A percentile compares a stretch with the other conserved stretches of the same genome.
Evolutionary conservation across 257 asterid species (phyloP).

Genomic region (Solanum pimpinellifolium): DNA sequence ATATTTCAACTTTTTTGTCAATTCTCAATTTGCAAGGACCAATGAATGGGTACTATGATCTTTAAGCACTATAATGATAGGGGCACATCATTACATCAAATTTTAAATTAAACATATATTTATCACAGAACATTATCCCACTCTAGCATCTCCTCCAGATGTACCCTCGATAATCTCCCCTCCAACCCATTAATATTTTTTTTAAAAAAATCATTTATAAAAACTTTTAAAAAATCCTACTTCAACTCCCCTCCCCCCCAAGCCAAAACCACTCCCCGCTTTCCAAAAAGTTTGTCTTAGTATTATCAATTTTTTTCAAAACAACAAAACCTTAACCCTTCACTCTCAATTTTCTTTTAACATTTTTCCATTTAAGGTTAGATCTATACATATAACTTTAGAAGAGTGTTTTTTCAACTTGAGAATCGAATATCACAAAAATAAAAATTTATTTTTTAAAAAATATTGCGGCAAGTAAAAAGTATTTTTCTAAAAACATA

Average conservation of each 20-base stretch:
- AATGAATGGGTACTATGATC: not conserved
- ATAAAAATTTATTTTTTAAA: fast-evolving
- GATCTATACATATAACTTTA: not conserved
- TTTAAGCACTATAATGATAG: no score
- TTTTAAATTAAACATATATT: not conserved
- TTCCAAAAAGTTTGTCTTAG: not conserved
- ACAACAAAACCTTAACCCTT: not conserved
- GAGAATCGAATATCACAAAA: not conserved
- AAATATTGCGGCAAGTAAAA: not conserved
- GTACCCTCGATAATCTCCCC: not conserved
- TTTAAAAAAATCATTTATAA: no score
- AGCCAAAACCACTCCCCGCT: not conserved
- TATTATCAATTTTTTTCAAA: no score
- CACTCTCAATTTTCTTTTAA: not conserved
- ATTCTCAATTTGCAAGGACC: not conserved
- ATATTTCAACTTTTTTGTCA: no score
- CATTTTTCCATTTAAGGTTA: no score
- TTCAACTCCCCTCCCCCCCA: not conserved
- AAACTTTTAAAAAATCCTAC: not conserved
- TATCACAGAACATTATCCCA: not conserved
- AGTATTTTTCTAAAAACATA: not conserved
- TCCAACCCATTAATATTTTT: not conserved
- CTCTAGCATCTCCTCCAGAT: not conserved
- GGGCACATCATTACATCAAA: not conserved
- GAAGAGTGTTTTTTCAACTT: not conserved